phyloP scores from a whole-genome alignment of 306 rosid genomes.

The Rosa rugosa region DNA sequence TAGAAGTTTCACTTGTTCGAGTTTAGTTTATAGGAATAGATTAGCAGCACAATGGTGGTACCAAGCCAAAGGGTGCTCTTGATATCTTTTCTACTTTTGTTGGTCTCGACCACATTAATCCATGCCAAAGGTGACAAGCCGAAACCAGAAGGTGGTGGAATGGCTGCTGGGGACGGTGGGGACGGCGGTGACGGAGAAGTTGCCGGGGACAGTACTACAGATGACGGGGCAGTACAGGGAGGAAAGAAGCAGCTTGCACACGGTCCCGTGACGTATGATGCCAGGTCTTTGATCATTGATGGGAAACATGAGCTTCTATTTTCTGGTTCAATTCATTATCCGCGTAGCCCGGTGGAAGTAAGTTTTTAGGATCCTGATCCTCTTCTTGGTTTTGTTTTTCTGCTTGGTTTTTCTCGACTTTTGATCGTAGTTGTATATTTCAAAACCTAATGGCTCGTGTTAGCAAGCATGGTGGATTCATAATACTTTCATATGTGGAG shows the following conservation, averaged over 20 bases:
- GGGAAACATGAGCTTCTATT: conserved; percentile 67
- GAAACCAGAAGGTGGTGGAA: background rate
- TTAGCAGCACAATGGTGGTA: conserved; percentile 2
- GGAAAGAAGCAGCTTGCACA: background rate
- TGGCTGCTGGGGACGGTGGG: background rate
- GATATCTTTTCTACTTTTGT: background rate
- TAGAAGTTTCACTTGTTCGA: background rate
- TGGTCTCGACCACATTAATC: background rate
- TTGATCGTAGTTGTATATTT: background rate
- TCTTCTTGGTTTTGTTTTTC: background rate
- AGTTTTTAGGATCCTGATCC: background rate
- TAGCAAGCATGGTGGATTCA: background rate
- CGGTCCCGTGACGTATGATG: conserved; percentile 57
- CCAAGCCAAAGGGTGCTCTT: conserved; percentile 8
- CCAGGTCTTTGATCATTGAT: conserved; percentile 53
- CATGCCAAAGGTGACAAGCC: background rate
- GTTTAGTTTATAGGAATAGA: background rate
- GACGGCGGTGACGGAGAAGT: background rate
- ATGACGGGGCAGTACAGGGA: background rate
- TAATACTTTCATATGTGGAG: background rate
- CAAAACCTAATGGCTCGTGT: background rate
- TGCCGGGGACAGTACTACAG: background rate
- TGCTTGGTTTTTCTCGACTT: background rate
- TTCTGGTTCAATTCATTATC: conserved; percentile 88
- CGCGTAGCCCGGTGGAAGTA: conserved; percentile 78